A percentile compares a stretch with the other conserved stretches of the same genome.
phyloP scores from a whole-genome alignment of 1,139 yeast species.

The Kurtzmaniella quercitrusa region DNA sequence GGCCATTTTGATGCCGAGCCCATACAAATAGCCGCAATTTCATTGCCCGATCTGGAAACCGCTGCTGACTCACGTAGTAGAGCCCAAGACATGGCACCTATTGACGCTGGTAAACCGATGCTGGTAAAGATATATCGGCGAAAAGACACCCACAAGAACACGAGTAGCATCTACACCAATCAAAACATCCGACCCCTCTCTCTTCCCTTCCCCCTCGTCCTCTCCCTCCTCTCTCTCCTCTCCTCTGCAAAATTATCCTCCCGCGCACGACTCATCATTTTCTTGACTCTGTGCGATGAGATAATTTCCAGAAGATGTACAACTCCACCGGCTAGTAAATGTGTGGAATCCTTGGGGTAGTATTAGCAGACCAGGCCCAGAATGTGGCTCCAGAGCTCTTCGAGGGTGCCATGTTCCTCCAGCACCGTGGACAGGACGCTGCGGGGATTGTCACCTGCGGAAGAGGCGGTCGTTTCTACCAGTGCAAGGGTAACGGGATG shows the following conservation, averaged over 20 bases:
- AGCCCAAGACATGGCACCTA: too few species aligned
- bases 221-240: not conserved
- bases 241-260: not conserved
- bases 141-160: too few species aligned
- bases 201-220: not conserved
- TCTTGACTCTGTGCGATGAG: slow-evolving; percentile 3
- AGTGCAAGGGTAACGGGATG: slow-evolving; percentile 99
- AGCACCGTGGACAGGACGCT: slow-evolving; percentile 98
- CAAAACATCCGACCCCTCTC: not conserved
- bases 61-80: too few species aligned
- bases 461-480: slow-evolving; percentile 86
- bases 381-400: slow-evolving; percentile 85
- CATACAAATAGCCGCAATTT: too few species aligned
- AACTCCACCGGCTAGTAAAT: slow-evolving; percentile 24
- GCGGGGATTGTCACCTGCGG: slow-evolving; percentile 99
- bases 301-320: not conserved
- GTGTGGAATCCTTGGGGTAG: slow-evolving; percentile 96
- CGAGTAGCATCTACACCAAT: too few species aligned
- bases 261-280: slow-evolving; percentile 1
- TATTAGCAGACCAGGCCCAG: slow-evolving; percentile 68
- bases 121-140: not conserved
- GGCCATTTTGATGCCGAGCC: too few species aligned
- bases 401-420: slow-evolving; percentile 90
- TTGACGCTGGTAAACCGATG: too few species aligned
- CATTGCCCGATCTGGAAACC: too few species aligned